phyloP scores from a whole-genome alignment of 2,329 filamentous ascomycete genomes.

The Botryotinia globosa region DNA sequence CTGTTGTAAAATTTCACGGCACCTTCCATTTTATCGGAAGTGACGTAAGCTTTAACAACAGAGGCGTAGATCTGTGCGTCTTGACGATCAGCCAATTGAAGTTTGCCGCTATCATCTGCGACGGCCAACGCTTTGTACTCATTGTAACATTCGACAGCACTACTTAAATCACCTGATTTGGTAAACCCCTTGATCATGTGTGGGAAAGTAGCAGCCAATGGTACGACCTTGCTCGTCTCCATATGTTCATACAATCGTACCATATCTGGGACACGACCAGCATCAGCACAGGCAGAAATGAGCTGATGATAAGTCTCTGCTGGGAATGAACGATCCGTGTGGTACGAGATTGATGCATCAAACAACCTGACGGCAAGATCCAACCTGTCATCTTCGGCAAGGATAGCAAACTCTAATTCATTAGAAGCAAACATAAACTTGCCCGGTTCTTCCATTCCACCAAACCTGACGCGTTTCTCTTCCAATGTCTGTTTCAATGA shows the following conservation, averaged over 20 bases:
- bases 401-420: conserved; percentile 81
- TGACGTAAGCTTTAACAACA: conserved; percentile 85
- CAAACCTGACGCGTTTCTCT: conserved; percentile 78
- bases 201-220: conserved; percentile 80
- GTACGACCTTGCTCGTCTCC: conserved; percentile 71
- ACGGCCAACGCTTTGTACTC: conserved; percentile 91
- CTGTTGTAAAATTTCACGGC: conserved; percentile 83
- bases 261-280: conserved; percentile 83
- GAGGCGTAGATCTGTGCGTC: conserved; percentile 86
- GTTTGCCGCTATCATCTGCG: conserved; percentile 71
- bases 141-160: conserved; percentile 91
- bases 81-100: conserved; percentile 65
- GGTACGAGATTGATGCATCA: conserved; percentile 64
- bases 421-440: conserved; percentile 87
- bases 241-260: conserved; percentile 87
- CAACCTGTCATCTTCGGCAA: conserved; percentile 83
- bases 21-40: conserved; percentile 74
- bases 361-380: conserved; percentile 84
- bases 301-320: conserved; percentile 81
- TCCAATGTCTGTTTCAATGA: conserved; percentile 71
- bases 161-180: conserved; percentile 73
- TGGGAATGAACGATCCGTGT: conserved; percentile 61
- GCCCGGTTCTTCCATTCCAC: conserved; percentile 77
- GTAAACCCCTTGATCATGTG: conserved; percentile 95
- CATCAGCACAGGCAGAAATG: conserved; percentile 81